Conservation (phyloP, 192 early-diverging fungal genomes). For the Backusella luteola region DNA sequence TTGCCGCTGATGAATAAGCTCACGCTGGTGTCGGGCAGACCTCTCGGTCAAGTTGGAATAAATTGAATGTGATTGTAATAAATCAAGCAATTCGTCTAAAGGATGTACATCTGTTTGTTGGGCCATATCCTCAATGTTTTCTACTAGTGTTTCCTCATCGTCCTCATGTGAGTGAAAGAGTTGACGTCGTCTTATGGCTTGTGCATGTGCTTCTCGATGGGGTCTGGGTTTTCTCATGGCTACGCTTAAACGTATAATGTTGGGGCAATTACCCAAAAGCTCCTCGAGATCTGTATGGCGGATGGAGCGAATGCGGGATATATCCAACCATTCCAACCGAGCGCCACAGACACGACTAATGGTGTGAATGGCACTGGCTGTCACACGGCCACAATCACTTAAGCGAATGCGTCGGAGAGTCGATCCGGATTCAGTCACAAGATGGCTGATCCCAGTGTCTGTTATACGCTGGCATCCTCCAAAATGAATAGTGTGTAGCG, state of each 20-base stretch:
- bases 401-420: conserved; percentile 35
- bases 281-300: conserved; percentile 8
- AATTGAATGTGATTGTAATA: not conserved
- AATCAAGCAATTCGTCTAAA: conserved; percentile 12
- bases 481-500: conserved; percentile 14
- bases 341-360: conserved; percentile 25
- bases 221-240: not conserved
- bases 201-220: not conserved
- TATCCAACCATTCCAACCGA: conserved; percentile 40
- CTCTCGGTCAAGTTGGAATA: not conserved
- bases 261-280: conserved; percentile 28
- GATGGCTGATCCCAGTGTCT: conserved; percentile 11
- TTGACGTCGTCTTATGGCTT: not conserved
- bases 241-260: conserved; percentile 33
- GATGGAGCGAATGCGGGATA: conserved; percentile 32
- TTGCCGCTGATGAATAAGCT: not conserved
- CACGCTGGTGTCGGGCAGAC: not conserved
- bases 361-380: conserved; percentile 16
- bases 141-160: not conserved
- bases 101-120: not conserved
- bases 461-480: conserved; percentile 19
- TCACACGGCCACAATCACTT: conserved; percentile 36
- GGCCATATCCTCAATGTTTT: not conserved
- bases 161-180: not conserved
- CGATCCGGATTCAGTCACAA: conserved; percentile 13